These are phyloP conservation scores for Schrenkiella parvula DNA, from an alignment of 345 rosid species.

Conservation along the genomic window DNA sequence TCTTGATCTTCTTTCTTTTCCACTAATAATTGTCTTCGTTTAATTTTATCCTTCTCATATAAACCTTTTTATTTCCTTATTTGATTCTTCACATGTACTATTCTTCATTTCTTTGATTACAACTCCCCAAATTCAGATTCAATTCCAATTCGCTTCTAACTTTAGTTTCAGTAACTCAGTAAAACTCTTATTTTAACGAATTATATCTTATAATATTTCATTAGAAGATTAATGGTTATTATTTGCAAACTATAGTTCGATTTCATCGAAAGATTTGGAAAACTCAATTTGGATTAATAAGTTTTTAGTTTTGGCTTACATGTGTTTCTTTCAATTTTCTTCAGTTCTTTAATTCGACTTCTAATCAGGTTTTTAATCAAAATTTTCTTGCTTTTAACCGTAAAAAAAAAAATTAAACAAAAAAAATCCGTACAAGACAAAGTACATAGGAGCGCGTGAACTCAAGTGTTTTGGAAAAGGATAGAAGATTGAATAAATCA, in stretches of 20 bases:
- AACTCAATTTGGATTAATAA: too few species aligned
- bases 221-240: not conserved
- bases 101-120: not conserved
- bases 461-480: conserved; percentile 21
- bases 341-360: not conserved
- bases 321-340: not conserved
- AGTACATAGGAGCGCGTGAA: conserved; percentile 21
- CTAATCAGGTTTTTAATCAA: too few species aligned
- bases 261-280: too few species aligned
- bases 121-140: not conserved
- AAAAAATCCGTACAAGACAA: conserved; percentile 19
- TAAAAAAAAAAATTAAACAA: not conserved
- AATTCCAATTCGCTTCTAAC: not conserved
- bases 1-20: not conserved
- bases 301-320: not conserved
- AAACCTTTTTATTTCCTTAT: not conserved
- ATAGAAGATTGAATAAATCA: not conserved
- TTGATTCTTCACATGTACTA: not conserved
- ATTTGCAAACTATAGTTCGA: not conserved
- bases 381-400: not conserved
- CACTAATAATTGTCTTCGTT: too few species aligned
- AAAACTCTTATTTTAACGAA: not conserved
- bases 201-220: not conserved
- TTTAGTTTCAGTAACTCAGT: not conserved
- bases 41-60: not conserved